These are phyloP conservation scores for Ophiocordyceps sinensis DNA, from an alignment of 2,329 filamentous ascomycete species.

Conservation along the genomic window DNA sequence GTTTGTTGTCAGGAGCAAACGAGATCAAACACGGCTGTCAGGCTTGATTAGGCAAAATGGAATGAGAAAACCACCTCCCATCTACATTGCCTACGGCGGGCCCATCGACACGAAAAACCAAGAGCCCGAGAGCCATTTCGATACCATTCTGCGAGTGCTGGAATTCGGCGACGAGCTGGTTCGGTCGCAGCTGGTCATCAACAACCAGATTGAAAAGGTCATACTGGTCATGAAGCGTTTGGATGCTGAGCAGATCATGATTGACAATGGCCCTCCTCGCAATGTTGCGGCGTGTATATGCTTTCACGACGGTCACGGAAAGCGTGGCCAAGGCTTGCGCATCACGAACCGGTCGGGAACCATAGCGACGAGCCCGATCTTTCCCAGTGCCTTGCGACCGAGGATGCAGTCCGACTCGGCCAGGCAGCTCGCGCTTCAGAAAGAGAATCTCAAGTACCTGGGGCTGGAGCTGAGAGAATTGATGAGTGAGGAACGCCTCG, in stretches of 20 bases:
- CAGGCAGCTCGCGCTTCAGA: slow-evolving; percentile 43
- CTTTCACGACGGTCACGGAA: slow-evolving; percentile 42
- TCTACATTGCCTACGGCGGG: slow-evolving; percentile 22
- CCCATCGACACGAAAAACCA: slow-evolving; percentile 25
- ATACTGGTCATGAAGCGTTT: slow-evolving; percentile 57
- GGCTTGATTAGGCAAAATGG: slow-evolving; percentile 45
- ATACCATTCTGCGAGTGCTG: slow-evolving; percentile 68
- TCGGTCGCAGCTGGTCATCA: slow-evolving; percentile 71
- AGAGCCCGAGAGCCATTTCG: slow-evolving; percentile 58
- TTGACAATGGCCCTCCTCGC: slow-evolving; percentile 39
- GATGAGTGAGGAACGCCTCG: slow-evolving; percentile 29
- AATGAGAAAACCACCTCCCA: slow-evolving; percentile 32
- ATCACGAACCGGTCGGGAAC: slow-evolving; percentile 30
- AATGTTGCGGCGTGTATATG: slow-evolving; percentile 65
- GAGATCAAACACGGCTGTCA: slow-evolving; percentile 57
- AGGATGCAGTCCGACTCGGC: slow-evolving; percentile 73
- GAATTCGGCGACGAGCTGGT: slow-evolving; percentile 71
- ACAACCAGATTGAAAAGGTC: slow-evolving; percentile 67
- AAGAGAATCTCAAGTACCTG: slow-evolving; percentile 36
- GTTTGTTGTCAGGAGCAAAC: slow-evolving; percentile 69
- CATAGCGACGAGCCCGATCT: slow-evolving; percentile 26
- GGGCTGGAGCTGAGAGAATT: slow-evolving; percentile 38
- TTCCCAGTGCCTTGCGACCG: slow-evolving; percentile 35
- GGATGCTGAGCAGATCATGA: slow-evolving; percentile 57
- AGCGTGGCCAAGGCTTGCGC: slow-evolving; percentile 43